phyloP scores from a whole-genome alignment of 495 filamentous ascomycete genomes.

The Aspergillus affinis region DNA sequence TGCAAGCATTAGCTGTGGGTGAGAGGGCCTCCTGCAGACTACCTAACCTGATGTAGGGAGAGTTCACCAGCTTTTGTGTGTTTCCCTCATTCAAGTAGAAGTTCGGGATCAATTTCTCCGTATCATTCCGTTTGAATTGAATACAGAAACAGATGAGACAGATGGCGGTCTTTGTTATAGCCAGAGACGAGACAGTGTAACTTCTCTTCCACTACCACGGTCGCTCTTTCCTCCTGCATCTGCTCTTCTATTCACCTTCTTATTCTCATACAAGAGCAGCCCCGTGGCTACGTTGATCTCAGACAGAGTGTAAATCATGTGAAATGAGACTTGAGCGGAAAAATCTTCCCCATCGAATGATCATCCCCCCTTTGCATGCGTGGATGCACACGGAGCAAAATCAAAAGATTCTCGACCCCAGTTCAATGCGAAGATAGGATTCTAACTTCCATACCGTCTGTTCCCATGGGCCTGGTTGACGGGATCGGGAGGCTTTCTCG shows the following conservation, averaged over 20 bases:
- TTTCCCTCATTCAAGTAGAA: background rate
- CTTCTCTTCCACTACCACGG: too few species aligned
- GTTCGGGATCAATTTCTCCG: background rate
- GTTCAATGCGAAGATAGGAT: background rate
- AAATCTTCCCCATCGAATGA: background rate
- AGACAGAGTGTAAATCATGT: background rate
- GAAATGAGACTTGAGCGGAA: background rate
- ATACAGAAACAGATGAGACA: too few species aligned
- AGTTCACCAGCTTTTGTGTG: background rate
- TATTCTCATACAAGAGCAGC: too few species aligned
- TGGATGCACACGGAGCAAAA: background rate
- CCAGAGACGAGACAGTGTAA: too few species aligned
- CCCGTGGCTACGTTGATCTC: background rate
- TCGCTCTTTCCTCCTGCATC: too few species aligned
- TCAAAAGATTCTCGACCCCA: background rate
- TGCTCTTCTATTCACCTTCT: too few species aligned
- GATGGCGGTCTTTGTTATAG: too few species aligned
- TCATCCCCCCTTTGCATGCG: background rate
- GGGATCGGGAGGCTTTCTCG: constrained; percentile 13
- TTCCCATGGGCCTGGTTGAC: constrained; percentile 12
- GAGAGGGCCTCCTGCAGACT: background rate
- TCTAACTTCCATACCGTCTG: constrained; percentile 5
- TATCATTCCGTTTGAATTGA: background rate
- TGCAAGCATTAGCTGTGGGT: background rate
- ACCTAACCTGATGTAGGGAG: background rate